A percentile compares a stretch with the other conserved stretches of the same genome.
Conservation (phyloP, 106 monocot species). For the Acorus calamus region DNA sequence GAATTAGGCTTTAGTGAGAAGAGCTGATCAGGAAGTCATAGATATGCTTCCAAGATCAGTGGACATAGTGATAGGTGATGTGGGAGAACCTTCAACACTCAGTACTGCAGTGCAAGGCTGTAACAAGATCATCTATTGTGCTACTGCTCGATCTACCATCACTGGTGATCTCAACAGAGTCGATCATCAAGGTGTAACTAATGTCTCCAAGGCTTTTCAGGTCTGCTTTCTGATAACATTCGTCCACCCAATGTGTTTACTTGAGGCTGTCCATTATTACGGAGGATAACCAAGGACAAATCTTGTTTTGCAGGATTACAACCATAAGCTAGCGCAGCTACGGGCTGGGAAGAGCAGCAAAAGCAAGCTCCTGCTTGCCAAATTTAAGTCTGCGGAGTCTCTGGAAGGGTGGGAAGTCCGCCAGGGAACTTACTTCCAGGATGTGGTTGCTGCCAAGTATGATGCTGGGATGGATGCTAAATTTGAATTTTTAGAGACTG, state of each 20-base stretch:
- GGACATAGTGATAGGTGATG: conserved; percentile 71
- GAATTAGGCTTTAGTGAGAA: conserved; percentile 79
- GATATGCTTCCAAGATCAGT: conserved; percentile 95
- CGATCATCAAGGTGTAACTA: conserved; percentile 73
- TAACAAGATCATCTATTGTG: conserved; percentile 95
- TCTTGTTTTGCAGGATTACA: conserved; percentile 52
- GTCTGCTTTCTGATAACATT: conserved; percentile 11
- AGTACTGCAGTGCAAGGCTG: conserved; percentile 64
- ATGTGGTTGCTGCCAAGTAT: conserved; percentile 59
- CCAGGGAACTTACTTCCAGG: conserved; percentile 75
- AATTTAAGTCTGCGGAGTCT: conserved; percentile 63
- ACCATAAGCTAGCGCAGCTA: conserved; percentile 79
- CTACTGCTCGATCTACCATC: conserved; percentile 79
- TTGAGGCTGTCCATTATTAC: neutral
- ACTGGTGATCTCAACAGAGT: conserved; percentile 92
- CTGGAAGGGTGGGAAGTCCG: conserved; percentile 79
- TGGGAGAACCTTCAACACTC: conserved; percentile 68
- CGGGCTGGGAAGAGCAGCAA: conserved; percentile 98
- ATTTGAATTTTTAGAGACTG: conserved; percentile 61
- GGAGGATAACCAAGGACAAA: neutral
- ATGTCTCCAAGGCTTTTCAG: conserved; percentile 90
- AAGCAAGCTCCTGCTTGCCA: conserved; percentile 88
- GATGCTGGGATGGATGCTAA: conserved; percentile 91
- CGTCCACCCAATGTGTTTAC: neutral
- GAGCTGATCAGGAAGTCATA: conserved; percentile 58